Percentiles rank a stretch among this genome's conserved stretches.
Evolutionary conservation across 1,139 yeast genomes (phyloP).

Genomic region (Protomyces arabidopsidicola): DNA sequence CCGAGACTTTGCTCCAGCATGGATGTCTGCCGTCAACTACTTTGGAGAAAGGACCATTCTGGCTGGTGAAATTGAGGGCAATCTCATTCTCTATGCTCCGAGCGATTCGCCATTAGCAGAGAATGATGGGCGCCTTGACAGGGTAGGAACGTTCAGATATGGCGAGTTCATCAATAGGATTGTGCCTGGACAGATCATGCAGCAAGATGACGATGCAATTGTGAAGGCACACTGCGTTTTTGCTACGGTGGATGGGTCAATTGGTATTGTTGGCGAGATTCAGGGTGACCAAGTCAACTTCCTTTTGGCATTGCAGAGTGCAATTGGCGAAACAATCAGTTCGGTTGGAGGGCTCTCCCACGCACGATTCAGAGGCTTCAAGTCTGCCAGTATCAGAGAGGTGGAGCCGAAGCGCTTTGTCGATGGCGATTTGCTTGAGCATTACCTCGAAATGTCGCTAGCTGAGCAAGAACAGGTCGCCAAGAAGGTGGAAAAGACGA

Average conservation of each 20-base stretch:
- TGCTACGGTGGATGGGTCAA: conserved; percentile 35
- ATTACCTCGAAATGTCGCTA: conserved; percentile 31
- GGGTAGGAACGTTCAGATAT: conserved; percentile 30
- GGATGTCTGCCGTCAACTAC: conserved; percentile 34
- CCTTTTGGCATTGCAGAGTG: conserved; percentile 31
- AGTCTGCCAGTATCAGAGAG: conserved; percentile 24
- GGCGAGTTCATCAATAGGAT: conserved; percentile 34
- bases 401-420: conserved; percentile 32
- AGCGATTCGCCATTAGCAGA: conserved; percentile 23
- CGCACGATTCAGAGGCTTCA: conserved; percentile 30
- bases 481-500: conserved; percentile 27
- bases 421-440: conserved; percentile 34
- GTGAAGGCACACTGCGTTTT: conserved; percentile 32
- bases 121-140: conserved; percentile 28
- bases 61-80: conserved; percentile 35
- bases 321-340: conserved; percentile 29
- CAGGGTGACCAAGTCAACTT: conserved; percentile 28
- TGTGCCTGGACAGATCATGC: conserved; percentile 24
- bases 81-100: conserved; percentile 30
- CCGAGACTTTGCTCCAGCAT: conserved; percentile 33
- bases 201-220: conserved; percentile 14
- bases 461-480: conserved; percentile 29
- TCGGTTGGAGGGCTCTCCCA: conserved; percentile 31
- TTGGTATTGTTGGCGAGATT: conserved; percentile 32
- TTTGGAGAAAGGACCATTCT: conserved; percentile 27